Base-by-base conservation (phyloP, 352 stramenopile species). In the Phytophthora hibernalis region DNA sequence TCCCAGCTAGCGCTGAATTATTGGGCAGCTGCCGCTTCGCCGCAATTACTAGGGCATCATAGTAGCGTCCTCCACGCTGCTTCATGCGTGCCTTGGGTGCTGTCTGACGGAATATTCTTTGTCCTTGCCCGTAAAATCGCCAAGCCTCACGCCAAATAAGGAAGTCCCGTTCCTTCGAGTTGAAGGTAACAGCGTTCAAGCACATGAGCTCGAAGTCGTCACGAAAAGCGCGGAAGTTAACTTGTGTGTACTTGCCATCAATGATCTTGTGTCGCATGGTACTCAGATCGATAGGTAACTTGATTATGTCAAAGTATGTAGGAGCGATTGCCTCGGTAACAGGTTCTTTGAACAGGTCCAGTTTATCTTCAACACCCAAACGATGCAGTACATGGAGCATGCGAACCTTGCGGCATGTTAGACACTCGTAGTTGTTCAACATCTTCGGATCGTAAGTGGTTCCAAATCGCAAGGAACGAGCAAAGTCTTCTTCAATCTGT, bases 151-250 rank as follows among this genome's bases (percentile, higher is more conserved):
- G 90, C 93, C 93, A 99, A 65, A 98, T 92, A 24, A 94, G 45
- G 38, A 94, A 96, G 18, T 96, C 84, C 8, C 85, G 85, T 47
- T 95, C 89, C 31, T 92, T 87, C 1, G 83, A 89, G 72, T 99
- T 99, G 72, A 99, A 99, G 26, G 93, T 97, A 8, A 99, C 82
- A 0, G 96, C 96, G 65, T 99, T 99, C 18, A 98, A 68, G 21
- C 95, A 97, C 75, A 99, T 96, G 7, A 99, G 76, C 72, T 99
- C 97, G 61, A 98, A 98, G 60, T 98, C 91, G 54, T 97, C 84
- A 11, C 91, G 84, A 60, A 98, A 89, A 47, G 79, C 77, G 12
- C 82, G 79, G 47, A 94, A 95, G 24, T 90, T 89, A 1, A 87
- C 76, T 15, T 76, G 64, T 47, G 86, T 85, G 68, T 97, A 93